phyloP scores from a whole-genome alignment of 108 stramenopile genomes.

The Skeletonema marinoi region DNA sequence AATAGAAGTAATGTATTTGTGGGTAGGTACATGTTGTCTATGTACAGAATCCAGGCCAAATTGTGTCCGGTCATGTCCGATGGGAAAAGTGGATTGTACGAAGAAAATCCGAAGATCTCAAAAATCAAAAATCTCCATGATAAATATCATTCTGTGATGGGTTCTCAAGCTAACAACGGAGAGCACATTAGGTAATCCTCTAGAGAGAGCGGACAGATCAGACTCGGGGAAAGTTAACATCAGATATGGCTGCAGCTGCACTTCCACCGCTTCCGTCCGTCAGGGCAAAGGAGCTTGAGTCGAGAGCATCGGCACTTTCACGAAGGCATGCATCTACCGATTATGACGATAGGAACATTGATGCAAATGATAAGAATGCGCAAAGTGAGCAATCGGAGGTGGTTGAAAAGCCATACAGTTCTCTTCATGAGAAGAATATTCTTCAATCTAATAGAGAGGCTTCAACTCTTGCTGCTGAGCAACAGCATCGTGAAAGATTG shows the following conservation, averaged over 20 bases:
- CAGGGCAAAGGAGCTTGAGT: constrained; percentile 39
- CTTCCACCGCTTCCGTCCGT: constrained; percentile 40
- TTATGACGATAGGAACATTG: background rate
- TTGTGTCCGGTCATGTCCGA: too few relatives aligned
- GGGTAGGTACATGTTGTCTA: too few relatives aligned
- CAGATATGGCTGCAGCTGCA: background rate
- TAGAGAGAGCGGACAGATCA: too few relatives aligned
- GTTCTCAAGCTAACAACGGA: too few relatives aligned
- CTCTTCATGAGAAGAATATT: background rate
- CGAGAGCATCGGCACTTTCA: background rate
- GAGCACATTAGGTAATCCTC: too few relatives aligned
- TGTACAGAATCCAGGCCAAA: too few relatives aligned
- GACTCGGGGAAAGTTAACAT: background rate
- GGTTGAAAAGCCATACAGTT: background rate
- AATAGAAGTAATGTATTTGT: background rate
- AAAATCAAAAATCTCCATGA: too few relatives aligned
- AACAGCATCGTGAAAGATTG: constrained; percentile 4
- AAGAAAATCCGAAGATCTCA: too few relatives aligned
- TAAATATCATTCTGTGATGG: too few relatives aligned
- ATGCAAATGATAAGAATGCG: background rate
- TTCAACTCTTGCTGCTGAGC: background rate
- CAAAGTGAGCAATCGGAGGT: background rate
- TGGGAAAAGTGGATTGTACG: too few relatives aligned
- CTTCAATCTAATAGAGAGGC: background rate
- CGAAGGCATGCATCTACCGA: background rate